Base-by-base conservation (phyloP, 2,329 filamentous ascomycete genomes). In the Diplodia intermedia region DNA sequence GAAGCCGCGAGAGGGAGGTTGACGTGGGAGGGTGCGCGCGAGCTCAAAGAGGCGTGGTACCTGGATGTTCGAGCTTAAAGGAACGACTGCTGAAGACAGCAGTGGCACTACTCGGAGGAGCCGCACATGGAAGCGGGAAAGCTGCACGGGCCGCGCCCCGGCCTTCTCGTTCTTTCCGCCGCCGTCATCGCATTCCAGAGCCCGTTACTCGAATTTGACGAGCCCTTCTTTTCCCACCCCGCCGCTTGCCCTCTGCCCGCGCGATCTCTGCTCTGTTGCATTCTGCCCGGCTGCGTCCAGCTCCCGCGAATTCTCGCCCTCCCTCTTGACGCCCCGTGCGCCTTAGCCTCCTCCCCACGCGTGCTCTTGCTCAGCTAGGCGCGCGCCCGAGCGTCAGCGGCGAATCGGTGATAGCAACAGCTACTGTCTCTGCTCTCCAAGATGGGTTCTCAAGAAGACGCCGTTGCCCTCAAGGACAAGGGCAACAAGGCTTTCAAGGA, bases 401-500 rank as follows among this genome's bases (percentile, higher is more conserved):
- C 12, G 36, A 53, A 11, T 56, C 50, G 63, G 50, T 38, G 12
- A 18, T 40, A 31, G 60, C 36, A 62, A 20, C 61, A 65, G 36
- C 40, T 43, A 9, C 20, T 47, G 23, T 29, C 52, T 36, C n/a
- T 38, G 33, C 54, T 29, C 26, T n/a, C 62, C 57, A 79, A 79
- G 71, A 76, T 73, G 71, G 66, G 66, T 40, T 78, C 80, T 65
- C 80, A 81, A 74, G 89, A 91, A 78, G 88, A 91, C 79, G 94
- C 94, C 65, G 86, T 89, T 73, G 91, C 90, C 77, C 84, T 97
- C 74, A 99, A 99, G 84, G 91, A 96, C 80, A 87, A 96, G 80
- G 95, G 95, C 78, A 99, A 99, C 82, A 91, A 94, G 76, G 93
- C 93, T 65, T 98, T 98, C 81, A 88, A 89, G 68, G 85, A 89